Percentiles rank a stretch among this genome's conserved stretches.
These are phyloP conservation scores for Kuraishia hungarica DNA, from an alignment of 805 yeast genomes.

Conservation along the genomic window DNA sequence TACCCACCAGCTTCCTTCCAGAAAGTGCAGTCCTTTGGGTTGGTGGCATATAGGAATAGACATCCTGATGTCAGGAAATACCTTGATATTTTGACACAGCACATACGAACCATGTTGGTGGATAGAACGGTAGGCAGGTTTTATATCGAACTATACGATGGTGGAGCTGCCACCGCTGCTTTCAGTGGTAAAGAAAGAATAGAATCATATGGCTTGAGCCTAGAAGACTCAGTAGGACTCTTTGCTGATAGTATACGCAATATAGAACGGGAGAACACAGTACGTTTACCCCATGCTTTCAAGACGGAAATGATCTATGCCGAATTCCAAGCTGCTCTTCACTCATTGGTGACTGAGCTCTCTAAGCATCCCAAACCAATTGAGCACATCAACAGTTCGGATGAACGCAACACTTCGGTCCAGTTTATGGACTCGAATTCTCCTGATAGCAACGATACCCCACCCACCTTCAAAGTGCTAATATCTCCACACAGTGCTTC, in stretches of 20 bases:
- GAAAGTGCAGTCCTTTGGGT: constrained; percentile 30
- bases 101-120: constrained; percentile 11
- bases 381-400: too few relatives aligned
- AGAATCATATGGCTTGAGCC: constrained; percentile 20
- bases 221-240: constrained; percentile 18
- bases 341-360: constrained; percentile 14
- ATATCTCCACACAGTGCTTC: constrained; percentile 9
- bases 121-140: constrained; percentile 16
- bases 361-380: too few relatives aligned
- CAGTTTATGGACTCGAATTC: too few relatives aligned
- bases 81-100: constrained; percentile 22
- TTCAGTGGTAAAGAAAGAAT: neutral
- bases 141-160: constrained; percentile 12
- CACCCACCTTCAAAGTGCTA: constrained; percentile 13
- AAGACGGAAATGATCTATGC: constrained; percentile 10
- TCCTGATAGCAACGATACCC: neutral
- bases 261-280: neutral
- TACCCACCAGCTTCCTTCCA: constrained; percentile 43
- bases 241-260: constrained; percentile 6
- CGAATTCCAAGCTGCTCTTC: constrained; percentile 17
- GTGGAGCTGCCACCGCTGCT: neutral
- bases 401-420: too few relatives aligned
- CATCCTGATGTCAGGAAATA: constrained; percentile 36
- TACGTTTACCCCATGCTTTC: constrained; percentile 8
- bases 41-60: constrained; percentile 33